Conservation (phyloP, 139 green algal species). For the Chlorella sp. region DNA sequence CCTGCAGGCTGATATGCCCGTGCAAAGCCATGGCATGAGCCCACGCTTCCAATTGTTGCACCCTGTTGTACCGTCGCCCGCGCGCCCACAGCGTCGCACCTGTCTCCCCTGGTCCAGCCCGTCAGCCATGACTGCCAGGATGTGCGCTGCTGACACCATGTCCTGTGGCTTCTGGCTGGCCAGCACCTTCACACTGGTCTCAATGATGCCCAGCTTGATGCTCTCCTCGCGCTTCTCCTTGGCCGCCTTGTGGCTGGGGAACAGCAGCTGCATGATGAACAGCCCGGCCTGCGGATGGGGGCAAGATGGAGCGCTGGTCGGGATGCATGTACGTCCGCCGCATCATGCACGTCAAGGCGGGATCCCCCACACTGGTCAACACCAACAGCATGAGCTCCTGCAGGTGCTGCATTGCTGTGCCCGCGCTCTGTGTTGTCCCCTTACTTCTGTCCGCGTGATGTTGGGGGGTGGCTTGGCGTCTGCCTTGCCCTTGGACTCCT, state of each 20-base stretch:
- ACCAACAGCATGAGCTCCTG: neutral
- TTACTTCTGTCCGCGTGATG: slow-evolving; percentile 27
- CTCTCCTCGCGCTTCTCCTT: slow-evolving; percentile 29
- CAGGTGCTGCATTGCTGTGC: neutral
- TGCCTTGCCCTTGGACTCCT: slow-evolving; percentile 36
- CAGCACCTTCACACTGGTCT: slow-evolving; percentile 29
- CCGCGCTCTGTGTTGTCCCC: neutral
- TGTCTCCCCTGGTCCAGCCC: slow-evolving; percentile 12
- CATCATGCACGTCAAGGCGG: neutral
- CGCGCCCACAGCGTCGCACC: no score
- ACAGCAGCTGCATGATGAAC: slow-evolving; percentile 34
- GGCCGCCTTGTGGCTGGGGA: slow-evolving; percentile 30
- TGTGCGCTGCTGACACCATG: slow-evolving; percentile 26
- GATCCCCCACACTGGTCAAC: neutral
- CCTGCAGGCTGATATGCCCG: no score
- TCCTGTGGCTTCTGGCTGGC: slow-evolving; percentile 19
- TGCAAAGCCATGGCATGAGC: no score
- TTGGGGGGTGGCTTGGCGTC: slow-evolving; percentile 22
- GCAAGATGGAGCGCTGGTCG: no score
- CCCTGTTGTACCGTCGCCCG: no score
- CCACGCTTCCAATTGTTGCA: no score
- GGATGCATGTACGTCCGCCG: neutral
- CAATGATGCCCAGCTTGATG: slow-evolving; percentile 26
- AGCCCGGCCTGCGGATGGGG: slow-evolving; percentile 32
- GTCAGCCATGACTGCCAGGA: slow-evolving; percentile 22